phyloP scores from a whole-genome alignment of 768 basidiomycete species.

The Leccinum rimulosum region DNA sequence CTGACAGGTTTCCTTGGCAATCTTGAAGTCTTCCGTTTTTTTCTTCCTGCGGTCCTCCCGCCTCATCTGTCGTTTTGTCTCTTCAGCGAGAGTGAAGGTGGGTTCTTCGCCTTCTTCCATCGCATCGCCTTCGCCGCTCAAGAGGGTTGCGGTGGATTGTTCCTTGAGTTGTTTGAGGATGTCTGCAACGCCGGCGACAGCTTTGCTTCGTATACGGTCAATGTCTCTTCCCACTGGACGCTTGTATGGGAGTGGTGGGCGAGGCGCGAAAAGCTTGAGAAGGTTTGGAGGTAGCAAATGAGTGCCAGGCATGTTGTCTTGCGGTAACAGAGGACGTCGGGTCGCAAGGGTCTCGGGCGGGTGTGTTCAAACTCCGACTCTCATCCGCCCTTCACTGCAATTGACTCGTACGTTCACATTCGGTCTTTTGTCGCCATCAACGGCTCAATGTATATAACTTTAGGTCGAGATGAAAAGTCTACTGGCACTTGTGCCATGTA shows the following conservation, averaged over 20 bases:
- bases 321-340: conserved; percentile 8
- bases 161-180: conserved; percentile 76
- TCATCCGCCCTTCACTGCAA: conserved; percentile 8
- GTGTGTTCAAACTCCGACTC: conserved; percentile 33
- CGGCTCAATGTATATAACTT: neutral
- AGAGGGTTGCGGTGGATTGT: conserved; percentile 65
- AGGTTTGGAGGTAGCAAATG: conserved; percentile 94
- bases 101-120: conserved; percentile 89
- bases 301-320: conserved; percentile 55
- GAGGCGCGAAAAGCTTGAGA: conserved; percentile 93
- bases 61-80: conserved; percentile 73
- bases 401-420: conserved; percentile 5
- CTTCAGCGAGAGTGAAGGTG: conserved; percentile 77
- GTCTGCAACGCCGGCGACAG: conserved; percentile 71
- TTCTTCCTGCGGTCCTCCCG: conserved; percentile 78
- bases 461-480: conserved; percentile 19
- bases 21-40: conserved; percentile 70
- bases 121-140: conserved; percentile 56
- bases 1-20: conserved; percentile 84
- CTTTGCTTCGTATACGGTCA: conserved; percentile 65
- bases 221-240: conserved; percentile 86
- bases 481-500: conserved; percentile 9
- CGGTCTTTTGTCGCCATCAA: conserved; percentile 9
- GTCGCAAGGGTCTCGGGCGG: conserved; percentile 5
- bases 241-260: conserved; percentile 83